Conservation (phyloP, 1,284 basidiomycete species). For the Thelephora terrestris region DNA sequence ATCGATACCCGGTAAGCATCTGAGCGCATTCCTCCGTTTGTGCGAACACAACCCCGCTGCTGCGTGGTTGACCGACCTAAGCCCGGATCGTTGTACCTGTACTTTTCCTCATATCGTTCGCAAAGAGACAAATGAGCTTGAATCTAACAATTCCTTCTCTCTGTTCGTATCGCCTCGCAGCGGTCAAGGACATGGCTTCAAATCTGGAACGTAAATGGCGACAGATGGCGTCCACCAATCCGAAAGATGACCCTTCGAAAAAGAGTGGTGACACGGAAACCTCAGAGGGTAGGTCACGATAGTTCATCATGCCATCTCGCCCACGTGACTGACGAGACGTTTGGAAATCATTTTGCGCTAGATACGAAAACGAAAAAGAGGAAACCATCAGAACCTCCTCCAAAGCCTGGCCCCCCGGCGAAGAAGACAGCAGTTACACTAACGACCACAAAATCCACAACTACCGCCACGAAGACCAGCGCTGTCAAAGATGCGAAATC, state of each 20-base stretch:
- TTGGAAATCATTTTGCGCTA: constrained; percentile 17
- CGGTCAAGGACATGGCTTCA: constrained; percentile 83
- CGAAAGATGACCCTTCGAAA: constrained; percentile 19
- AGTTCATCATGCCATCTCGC: constrained; percentile 22
- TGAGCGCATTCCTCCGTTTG: constrained; percentile 3
- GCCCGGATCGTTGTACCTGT: neutral
- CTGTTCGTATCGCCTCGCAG: constrained; percentile 31
- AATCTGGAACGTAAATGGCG: constrained; percentile 78
- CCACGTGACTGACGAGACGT: constrained; percentile 5
- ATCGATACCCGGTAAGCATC: constrained; percentile 55
- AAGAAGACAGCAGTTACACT: constrained; percentile 54
- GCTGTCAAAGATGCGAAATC: constrained; percentile 64
- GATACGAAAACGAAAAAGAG: constrained; percentile 63
- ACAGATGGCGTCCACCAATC: constrained; percentile 33
- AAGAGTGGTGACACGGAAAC: constrained; percentile 37
- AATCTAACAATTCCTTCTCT: constrained; percentile 49
- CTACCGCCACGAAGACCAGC: constrained; percentile 12
- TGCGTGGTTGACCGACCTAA: neutral
- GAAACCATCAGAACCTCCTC: constrained; percentile 41
- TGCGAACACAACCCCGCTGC: neutral
- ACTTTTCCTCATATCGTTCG: constrained; percentile 1
- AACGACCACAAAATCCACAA: constrained; percentile 16
- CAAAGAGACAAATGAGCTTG: constrained; percentile 32
- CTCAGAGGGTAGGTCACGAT: constrained; percentile 63
- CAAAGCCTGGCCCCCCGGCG: constrained; percentile 42